Percentiles rank a stretch among this genome's conserved stretches.
Conservation (phyloP, 2,329 filamentous ascomycete genomes). For the Ciborinia camelliae region DNA sequence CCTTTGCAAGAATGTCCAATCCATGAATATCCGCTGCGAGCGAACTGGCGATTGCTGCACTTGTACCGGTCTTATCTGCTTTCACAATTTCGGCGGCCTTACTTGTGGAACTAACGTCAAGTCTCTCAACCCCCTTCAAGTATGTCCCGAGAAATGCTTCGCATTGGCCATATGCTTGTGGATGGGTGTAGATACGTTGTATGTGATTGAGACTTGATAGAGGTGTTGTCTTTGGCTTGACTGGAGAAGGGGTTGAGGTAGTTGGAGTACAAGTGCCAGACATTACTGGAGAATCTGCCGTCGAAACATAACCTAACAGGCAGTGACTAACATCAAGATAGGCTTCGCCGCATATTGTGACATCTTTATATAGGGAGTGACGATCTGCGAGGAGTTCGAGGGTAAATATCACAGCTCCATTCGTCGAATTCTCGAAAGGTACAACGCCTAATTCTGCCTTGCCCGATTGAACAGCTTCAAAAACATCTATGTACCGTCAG, state of each 20-base stretch:
- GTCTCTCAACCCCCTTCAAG: conserved; percentile 70
- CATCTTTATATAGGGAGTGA: conserved; percentile 57
- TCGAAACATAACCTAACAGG: conserved; percentile 57
- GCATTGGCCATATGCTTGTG: conserved; percentile 94
- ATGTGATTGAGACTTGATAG: conserved; percentile 57
- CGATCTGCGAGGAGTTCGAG: conserved; percentile 85
- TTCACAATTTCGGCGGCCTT: conserved; percentile 75
- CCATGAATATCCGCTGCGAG: conserved; percentile 67
- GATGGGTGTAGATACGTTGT: conserved; percentile 82
- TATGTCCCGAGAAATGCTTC: conserved; percentile 66
- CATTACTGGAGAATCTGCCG: conserved; percentile 33
- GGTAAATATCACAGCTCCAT: conserved; percentile 87
- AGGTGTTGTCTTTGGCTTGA: conserved; percentile 48
- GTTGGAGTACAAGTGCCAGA: conserved; percentile 52
- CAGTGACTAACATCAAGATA: conserved; percentile 89
- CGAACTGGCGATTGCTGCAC: conserved; percentile 74
- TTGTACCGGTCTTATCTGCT: conserved; percentile 54
- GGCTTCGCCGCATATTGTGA: conserved; percentile 76
- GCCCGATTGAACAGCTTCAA: conserved; percentile 69
- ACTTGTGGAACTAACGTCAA: conserved; percentile 83
- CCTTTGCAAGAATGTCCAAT: conserved; percentile 64
- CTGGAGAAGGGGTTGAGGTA: conserved; percentile 43
- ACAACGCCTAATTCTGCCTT: conserved; percentile 71
- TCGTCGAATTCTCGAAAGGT: conserved; percentile 94
- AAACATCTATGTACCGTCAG: conserved; percentile 62